Evolutionary conservation across 2,329 filamentous ascomycete species (phyloP).

Genomic region (Saccharata proteae): DNA sequence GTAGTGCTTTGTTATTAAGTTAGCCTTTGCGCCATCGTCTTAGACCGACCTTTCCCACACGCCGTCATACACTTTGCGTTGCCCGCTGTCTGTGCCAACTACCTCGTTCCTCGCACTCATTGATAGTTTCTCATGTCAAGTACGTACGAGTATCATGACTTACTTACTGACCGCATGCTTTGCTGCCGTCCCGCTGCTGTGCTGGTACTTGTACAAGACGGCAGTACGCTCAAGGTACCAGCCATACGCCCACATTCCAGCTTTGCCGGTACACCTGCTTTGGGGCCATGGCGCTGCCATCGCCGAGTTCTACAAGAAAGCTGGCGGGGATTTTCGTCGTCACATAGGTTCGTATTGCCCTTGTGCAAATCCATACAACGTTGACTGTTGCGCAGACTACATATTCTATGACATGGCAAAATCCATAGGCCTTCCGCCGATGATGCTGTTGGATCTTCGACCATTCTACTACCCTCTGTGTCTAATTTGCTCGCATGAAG

Average conservation of each 20-base stretch:
- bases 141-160: constrained; percentile 13
- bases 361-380: background rate
- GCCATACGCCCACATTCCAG: constrained; percentile 15
- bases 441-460: constrained; percentile 20
- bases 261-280: constrained; percentile 15
- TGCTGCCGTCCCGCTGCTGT: constrained; percentile 13
- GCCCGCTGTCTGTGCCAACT: too few relatives aligned
- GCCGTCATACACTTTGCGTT: too few relatives aligned
- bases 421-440: constrained; percentile 15
- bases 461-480: constrained; percentile 17
- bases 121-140: too few relatives aligned
- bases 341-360: constrained; percentile 16
- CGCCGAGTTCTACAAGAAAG: constrained; percentile 15
- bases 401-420: constrained; percentile 19
- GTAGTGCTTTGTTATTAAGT: too few relatives aligned
- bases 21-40: too few relatives aligned
- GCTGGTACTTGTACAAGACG: constrained; percentile 14
- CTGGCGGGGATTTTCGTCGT: constrained; percentile 14
- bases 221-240: constrained; percentile 18
- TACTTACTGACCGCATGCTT: constrained; percentile 13
- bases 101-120: too few relatives aligned
- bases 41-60: too few relatives aligned
- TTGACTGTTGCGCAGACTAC: constrained; percentile 17
- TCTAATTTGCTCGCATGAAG: constrained; percentile 18
- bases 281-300: constrained; percentile 18